These are phyloP conservation scores for Babesia ovis DNA, from an alignment of 169 alveolate species.

Conservation along the genomic window DNA sequence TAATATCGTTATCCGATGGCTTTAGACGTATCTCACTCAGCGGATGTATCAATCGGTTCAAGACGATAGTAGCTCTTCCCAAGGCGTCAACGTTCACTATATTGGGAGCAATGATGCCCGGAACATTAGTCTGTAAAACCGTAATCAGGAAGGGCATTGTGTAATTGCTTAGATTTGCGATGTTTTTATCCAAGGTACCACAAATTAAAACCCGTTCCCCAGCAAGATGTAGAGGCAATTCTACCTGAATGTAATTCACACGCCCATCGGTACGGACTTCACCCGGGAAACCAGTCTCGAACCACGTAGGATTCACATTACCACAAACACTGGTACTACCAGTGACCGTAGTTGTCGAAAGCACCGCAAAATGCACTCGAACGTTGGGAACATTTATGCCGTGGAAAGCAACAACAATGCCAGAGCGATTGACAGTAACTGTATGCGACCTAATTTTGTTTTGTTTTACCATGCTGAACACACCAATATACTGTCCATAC, in stretches of 20 bases:
- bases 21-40: constrained; percentile 52
- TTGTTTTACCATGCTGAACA: background rate
- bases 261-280: too few relatives aligned
- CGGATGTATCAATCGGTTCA: constrained; percentile 42
- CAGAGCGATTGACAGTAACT: background rate
- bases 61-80: constrained; percentile 42
- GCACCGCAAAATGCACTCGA: background rate
- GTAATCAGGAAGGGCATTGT: constrained; percentile 3
- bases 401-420: background rate
- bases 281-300: background rate
- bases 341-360: background rate
- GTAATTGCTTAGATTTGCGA: background rate
- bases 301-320: constrained; percentile 20
- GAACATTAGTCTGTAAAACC: background rate
- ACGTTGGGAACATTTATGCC: background rate
- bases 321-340: constrained; percentile 39
- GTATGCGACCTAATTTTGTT: background rate
- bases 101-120: background rate
- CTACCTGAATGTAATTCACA: background rate
- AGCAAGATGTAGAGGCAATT: constrained; percentile 19
- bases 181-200: constrained; percentile 11
- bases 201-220: constrained; percentile 35
- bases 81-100: constrained; percentile 31
- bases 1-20: background rate
- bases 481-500: background rate